Base-by-base conservation (phyloP, 2,329 filamentous ascomycete species). In the Claviceps monticola region DNA sequence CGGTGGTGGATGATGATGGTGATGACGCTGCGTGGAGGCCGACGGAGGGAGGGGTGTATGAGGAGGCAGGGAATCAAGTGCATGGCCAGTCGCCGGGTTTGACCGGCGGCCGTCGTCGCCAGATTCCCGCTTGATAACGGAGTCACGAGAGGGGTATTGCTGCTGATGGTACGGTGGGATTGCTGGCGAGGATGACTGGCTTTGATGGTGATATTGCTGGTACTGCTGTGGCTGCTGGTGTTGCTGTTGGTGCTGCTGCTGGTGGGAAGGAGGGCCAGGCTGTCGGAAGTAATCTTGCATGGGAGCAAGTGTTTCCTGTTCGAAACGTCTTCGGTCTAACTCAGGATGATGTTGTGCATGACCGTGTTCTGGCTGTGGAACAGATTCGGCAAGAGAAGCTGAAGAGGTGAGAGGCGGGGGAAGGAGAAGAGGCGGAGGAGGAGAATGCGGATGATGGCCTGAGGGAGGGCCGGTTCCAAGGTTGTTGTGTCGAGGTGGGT, bases 41-140 rank as follows among this genome's bases (percentile, higher is more conserved):
- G 64, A 59, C 26, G 60, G 54, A 54, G 64, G 59, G 53, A 66
- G 66, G 26, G 62, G 57, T 49, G 61, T 57, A 49, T 64, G 65
- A 45, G 63, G 65, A 42, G 63, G 59, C 43, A 64, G 55, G 44
- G 59, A 57, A 41, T 69, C 67, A 47, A 64, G 64, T 56, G 64
- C 64, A 65, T 70, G 70, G 53, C 72, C 53, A 9, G 38, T 73
- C 37, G 73, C 76, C 52, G 76, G 78, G 61, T 69, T 75, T n/a
- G 74, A 72, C 51, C 75, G 68, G 55, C 74, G 72, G 56, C 72
- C 63, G 53, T 78, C 74, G 54, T 78, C 75, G 54, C 64, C 66
- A 42, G 72, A 68, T 55, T 82, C 79, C 57, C 76, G 70, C 66
- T 82, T 82, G 64, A 81, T 72, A 58, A 72, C 66, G 48, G 74